phyloP scores from a whole-genome alignment of 805 yeast genomes.

The Isabelozyma pseudorhagii region DNA sequence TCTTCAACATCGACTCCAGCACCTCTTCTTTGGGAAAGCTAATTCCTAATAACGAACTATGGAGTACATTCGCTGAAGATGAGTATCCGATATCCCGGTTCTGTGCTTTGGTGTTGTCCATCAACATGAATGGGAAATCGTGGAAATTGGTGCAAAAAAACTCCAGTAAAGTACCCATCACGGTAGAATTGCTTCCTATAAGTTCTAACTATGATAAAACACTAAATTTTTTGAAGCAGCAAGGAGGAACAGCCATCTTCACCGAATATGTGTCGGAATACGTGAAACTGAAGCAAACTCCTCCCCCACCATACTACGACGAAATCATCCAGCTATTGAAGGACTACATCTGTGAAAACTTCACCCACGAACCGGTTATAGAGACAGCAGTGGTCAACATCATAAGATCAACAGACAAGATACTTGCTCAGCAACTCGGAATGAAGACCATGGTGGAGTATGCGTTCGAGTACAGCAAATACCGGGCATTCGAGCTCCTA shows the following conservation, averaged over 20 bases:
- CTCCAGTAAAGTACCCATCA: conserved; percentile 26
- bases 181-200: conserved; percentile 32
- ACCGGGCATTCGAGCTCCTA: conserved; percentile 50
- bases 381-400: conserved; percentile 45
- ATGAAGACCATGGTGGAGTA: conserved; percentile 4
- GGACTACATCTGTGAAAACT: conserved; percentile 55
- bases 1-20: not conserved
- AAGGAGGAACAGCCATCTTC: conserved; percentile 16
- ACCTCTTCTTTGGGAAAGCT: conserved; percentile 6
- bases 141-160: conserved; percentile 37
- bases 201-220: conserved; percentile 9
- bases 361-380: conserved; percentile 40
- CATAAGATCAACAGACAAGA: conserved; percentile 24
- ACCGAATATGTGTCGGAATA: conserved; percentile 13
- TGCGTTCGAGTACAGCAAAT: conserved; percentile 46
- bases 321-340: conserved; percentile 46
- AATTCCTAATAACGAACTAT: conserved; percentile 2
- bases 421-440: not conserved
- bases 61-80: conserved; percentile 6
- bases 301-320: conserved; percentile 17
- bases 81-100: conserved; percentile 18
- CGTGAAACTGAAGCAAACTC: conserved; percentile 5
- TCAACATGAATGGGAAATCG: conserved; percentile 46
- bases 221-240: conserved; percentile 16
- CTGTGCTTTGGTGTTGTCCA: conserved; percentile 45